These are phyloP conservation scores for Myxozyma udenii DNA, from an alignment of 805 yeast genomes.

Conservation along the genomic window DNA sequence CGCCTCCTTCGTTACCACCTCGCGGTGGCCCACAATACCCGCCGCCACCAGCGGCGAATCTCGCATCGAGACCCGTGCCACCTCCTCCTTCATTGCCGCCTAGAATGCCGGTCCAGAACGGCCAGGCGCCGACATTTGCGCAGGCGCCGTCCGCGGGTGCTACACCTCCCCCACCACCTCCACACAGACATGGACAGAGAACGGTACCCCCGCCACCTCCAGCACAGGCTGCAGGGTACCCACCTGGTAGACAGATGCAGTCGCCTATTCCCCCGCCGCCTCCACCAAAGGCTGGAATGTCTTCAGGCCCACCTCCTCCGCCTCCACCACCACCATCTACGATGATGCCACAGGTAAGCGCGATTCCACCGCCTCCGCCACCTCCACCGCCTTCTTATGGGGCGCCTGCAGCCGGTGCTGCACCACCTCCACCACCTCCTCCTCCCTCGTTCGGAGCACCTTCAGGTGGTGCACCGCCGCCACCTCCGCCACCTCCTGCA, in stretches of 20 bases:
- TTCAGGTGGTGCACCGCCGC: constrained; percentile 29
- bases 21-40: constrained; percentile 1
- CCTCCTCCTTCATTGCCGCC: constrained; percentile 35
- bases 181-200: constrained; percentile 21
- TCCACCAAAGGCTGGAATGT: constrained; percentile 7
- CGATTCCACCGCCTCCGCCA: constrained; percentile 23
- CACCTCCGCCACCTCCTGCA: constrained; percentile 34
- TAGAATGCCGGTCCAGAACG: constrained; percentile 31
- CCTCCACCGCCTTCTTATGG: constrained; percentile 28
- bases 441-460: constrained; percentile 32
- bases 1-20: constrained; percentile 26
- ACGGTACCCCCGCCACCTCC: constrained; percentile 15
- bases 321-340: constrained; percentile 4
- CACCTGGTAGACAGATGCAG: no score
- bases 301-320: constrained; percentile 9
- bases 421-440: constrained; percentile 29
- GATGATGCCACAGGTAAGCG: not conserved
- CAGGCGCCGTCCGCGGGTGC: not conserved
- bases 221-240: not conserved
- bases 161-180: constrained; percentile 28
- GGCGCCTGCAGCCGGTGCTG: constrained; percentile 21
- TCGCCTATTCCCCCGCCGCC: constrained; percentile 22
- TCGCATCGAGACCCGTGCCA: constrained; percentile 23
- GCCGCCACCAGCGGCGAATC: constrained; percentile 12
- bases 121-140: constrained; percentile 19